A percentile compares a stretch with the other conserved stretches of the same genome.
Conservation (phyloP, 257 asterid species). For the Gardenia jasminoides region DNA sequence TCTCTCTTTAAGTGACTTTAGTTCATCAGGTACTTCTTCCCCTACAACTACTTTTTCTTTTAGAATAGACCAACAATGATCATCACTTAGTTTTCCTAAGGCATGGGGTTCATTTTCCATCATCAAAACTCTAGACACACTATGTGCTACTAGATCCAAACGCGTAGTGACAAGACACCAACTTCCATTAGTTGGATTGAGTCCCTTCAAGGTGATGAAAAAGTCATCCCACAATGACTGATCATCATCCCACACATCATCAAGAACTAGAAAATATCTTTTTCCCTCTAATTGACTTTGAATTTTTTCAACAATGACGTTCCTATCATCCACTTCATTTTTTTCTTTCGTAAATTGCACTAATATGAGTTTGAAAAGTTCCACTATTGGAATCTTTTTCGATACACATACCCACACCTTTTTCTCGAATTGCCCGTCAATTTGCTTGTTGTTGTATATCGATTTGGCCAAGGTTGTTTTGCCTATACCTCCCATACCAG, state of each 20-base stretch:
- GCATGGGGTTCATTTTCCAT: too few species aligned
- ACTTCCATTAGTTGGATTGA: too few species aligned
- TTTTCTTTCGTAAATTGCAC: not conserved
- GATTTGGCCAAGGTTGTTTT: slow-evolving; percentile 20
- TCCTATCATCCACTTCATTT: not conserved
- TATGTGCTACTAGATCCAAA: too few species aligned
- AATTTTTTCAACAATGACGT: slow-evolving; percentile 10
- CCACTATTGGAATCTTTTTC: slow-evolving; percentile 5
- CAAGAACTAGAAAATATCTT: slow-evolving; percentile 26
- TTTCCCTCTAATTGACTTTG: not conserved
- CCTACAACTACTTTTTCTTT: too few species aligned
- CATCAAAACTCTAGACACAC: too few species aligned
- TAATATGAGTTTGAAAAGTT: slow-evolving; percentile 17
- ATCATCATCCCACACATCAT: slow-evolving; percentile 32
- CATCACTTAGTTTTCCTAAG: too few species aligned
- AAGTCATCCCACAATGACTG: not conserved
- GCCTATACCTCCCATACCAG: slow-evolving; percentile 19
- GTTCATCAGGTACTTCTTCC: not conserved
- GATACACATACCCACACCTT: slow-evolving; percentile 27
- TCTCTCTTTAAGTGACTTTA: not conserved
- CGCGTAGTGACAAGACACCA: too few species aligned
- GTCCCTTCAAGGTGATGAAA: not conserved
- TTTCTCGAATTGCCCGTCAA: not conserved
- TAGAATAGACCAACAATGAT: too few species aligned
- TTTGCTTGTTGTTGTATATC: slow-evolving; percentile 9